phyloP scores from a whole-genome alignment of 352 stramenopile species.

The Aphanomyces invadans region DNA sequence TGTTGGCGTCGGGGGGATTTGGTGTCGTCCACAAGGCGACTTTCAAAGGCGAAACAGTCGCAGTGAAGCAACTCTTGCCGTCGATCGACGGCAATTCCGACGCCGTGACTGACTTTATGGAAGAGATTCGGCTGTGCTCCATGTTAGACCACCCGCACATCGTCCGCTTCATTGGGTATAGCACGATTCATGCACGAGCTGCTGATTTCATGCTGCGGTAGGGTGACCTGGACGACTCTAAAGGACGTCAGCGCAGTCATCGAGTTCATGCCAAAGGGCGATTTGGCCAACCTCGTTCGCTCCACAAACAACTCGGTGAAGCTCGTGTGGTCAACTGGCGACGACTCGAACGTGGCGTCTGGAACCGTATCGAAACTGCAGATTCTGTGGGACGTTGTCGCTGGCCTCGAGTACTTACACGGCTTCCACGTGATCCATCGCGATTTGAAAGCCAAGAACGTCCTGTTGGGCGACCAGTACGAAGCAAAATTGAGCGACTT shows the following conservation, averaged over 20 bases:
- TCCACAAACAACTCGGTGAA: not conserved
- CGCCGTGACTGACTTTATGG: slow-evolving; percentile 38
- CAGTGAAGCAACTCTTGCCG: slow-evolving; percentile 39
- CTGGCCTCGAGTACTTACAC: slow-evolving; percentile 17
- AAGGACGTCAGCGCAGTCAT: slow-evolving; percentile 47
- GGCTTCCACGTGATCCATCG: slow-evolving; percentile 33
- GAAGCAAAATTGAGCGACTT: slow-evolving; percentile 79
- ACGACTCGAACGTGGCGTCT: not conserved
- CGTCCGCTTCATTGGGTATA: slow-evolving; percentile 41
- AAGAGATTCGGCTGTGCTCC: slow-evolving; percentile 57
- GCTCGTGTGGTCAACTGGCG: slow-evolving; percentile 9
- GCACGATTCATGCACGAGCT: too few relatives aligned
- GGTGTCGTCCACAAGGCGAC: slow-evolving; percentile 47
- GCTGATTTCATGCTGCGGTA: not conserved
- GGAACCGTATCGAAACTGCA: slow-evolving; percentile 16
- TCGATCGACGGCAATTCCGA: slow-evolving; percentile 26
- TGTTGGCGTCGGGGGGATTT: slow-evolving; percentile 50
- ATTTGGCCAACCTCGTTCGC: slow-evolving; percentile 28
- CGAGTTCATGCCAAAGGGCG: slow-evolving; percentile 41
- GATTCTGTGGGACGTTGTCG: slow-evolving; percentile 15
- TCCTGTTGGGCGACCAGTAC: slow-evolving; percentile 53
- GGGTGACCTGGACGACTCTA: slow-evolving; percentile 45
- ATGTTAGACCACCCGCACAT: slow-evolving; percentile 48
- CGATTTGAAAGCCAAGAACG: slow-evolving; percentile 71
- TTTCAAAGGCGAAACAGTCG: slow-evolving; percentile 32